These are phyloP conservation scores for Paecilomyces variotii DNA, from an alignment of 2,329 filamentous ascomycete genomes.

Conservation along the genomic window DNA sequence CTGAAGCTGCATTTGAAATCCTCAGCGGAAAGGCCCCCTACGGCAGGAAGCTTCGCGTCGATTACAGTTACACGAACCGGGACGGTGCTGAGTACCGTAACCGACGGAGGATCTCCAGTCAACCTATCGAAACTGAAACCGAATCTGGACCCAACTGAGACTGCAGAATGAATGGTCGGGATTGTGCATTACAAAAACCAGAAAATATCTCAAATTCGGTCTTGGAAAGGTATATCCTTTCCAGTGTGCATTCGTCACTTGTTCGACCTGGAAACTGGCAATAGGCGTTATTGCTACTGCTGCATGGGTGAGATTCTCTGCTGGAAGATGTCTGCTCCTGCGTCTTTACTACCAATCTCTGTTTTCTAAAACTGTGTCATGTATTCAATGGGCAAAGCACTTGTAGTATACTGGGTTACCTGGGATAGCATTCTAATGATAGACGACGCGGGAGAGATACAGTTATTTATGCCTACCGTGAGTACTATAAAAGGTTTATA, in stretches of 20 bases:
- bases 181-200: neutral
- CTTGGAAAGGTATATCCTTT: neutral
- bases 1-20: constrained; percentile 50
- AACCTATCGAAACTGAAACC: neutral
- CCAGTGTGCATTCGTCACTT: neutral
- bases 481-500: neutral
- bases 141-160: neutral
- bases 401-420: neutral
- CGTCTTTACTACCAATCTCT: neutral
- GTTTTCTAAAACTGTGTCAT: neutral
- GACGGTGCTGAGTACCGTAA: neutral
- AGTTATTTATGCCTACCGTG: neutral
- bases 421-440: neutral
- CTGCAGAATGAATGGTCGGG: neutral
- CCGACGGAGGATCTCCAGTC: neutral
- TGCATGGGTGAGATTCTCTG: neutral
- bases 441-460: neutral
- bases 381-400: neutral
- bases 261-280: neutral
- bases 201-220: neutral
- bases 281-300: neutral
- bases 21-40: constrained; percentile 55
- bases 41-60: constrained; percentile 57
- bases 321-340: neutral
- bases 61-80: constrained; percentile 45